These are phyloP conservation scores for Apiospora marii DNA, from an alignment of 2,329 filamentous ascomycete species.

Conservation along the genomic window DNA sequence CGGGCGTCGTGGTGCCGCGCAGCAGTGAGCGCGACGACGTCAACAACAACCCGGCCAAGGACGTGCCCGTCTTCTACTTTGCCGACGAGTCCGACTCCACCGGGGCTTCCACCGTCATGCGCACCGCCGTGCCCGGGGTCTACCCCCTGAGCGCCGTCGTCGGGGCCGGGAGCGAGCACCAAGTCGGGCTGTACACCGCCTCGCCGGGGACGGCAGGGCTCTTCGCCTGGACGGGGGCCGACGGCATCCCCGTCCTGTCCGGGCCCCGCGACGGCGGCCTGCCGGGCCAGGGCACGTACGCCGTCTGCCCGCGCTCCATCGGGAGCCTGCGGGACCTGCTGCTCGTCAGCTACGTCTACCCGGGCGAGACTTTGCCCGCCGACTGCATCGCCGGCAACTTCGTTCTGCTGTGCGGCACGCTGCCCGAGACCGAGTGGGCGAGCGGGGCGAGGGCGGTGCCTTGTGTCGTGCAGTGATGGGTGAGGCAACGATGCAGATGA, in stretches of 20 bases:
- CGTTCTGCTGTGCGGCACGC: background rate
- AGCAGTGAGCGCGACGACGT: too few species aligned
- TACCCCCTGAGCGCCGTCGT: background rate
- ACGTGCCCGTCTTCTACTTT: background rate
- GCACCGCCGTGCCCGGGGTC: background rate
- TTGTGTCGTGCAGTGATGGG: background rate
- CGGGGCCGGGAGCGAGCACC: background rate
- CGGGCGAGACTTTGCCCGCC: background rate
- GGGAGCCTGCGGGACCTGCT: background rate
- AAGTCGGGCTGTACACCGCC: background rate
- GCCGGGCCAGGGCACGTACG: background rate
- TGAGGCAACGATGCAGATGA: too few species aligned
- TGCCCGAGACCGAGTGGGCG: slow-evolving; percentile 7
- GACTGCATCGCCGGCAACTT: background rate
- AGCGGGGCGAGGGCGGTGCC: background rate
- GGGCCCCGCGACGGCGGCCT: background rate
- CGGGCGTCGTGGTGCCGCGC: background rate
- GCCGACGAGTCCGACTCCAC: background rate
- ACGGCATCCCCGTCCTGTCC: background rate
- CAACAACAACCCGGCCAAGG: background rate
- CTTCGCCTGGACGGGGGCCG: background rate
- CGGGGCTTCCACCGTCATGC: background rate
- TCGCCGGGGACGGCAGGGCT: background rate
- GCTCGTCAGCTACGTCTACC: slow-evolving; percentile 9
- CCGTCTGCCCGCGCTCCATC: background rate